phyloP scores from a whole-genome alignment of 202 grass and related monocot genomes.

The Saccharum hybrid region DNA sequence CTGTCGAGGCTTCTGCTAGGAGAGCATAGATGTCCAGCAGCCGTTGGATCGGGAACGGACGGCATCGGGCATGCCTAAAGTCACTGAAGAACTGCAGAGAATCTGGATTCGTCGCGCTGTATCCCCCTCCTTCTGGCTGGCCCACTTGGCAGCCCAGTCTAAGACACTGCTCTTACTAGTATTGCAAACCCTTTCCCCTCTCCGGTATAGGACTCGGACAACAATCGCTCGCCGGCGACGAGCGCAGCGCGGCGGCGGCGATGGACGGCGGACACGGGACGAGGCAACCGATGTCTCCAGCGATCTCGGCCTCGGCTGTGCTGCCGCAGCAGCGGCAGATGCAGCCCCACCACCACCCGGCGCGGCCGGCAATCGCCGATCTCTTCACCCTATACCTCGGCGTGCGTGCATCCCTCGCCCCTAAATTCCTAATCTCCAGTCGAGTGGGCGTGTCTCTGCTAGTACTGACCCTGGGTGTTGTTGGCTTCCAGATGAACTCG shows the following conservation, averaged over 20 bases:
- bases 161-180: slow-evolving; percentile 1
- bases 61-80: too few relatives aligned
- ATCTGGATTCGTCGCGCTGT: too few relatives aligned
- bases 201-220: background rate
- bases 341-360: slow-evolving; percentile 71
- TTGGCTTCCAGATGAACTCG: slow-evolving; percentile 69
- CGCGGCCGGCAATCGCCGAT: slow-evolving; percentile 70
- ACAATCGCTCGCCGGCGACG: slow-evolving; percentile 40
- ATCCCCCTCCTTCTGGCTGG: background rate
- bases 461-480: slow-evolving; percentile 24
- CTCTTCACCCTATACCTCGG: slow-evolving; percentile 98
- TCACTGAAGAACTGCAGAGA: too few relatives aligned
- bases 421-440: background rate
- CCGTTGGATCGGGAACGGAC: too few relatives aligned
- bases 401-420: slow-evolving; percentile 42
- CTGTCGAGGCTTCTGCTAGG: too few relatives aligned
- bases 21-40: too few relatives aligned
- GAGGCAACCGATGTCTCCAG: slow-evolving; percentile 58
- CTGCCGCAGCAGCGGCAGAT: slow-evolving; percentile 58
- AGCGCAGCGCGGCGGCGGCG: slow-evolving; percentile 12
- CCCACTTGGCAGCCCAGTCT: background rate
- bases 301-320: slow-evolving; percentile 39
- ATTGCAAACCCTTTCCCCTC: background rate
- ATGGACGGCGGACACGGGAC: slow-evolving; percentile 51
- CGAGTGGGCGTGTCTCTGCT: background rate